These are phyloP conservation scores for Talaromyces amestolkiae DNA, from an alignment of 2,329 filamentous ascomycete species.

Conservation along the genomic window DNA sequence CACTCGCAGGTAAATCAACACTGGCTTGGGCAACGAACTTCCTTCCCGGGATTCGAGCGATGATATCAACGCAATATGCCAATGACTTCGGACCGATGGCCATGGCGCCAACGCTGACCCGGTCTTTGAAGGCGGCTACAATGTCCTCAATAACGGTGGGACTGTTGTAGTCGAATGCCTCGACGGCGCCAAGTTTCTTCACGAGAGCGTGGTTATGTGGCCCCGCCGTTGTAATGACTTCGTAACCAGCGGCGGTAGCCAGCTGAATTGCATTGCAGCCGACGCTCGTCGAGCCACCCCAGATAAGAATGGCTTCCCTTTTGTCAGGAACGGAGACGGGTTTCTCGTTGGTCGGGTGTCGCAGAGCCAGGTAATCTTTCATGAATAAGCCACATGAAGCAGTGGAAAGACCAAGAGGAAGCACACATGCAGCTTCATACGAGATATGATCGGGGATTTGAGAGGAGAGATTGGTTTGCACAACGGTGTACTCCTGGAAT, in stretches of 20 bases:
- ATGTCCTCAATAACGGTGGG: constrained; percentile 20
- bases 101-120: constrained; percentile 20
- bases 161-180: constrained; percentile 47
- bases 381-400: constrained; percentile 28
- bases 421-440: constrained; percentile 28
- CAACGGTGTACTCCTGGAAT: constrained; percentile 30
- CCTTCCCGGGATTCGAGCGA: constrained; percentile 16
- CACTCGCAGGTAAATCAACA: constrained; percentile 19
- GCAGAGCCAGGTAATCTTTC: constrained; percentile 24
- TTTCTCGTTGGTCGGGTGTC: constrained; percentile 1
- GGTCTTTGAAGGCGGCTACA: constrained; percentile 20
- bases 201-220: constrained; percentile 46
- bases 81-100: constrained; percentile 5
- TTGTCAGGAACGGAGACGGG: neutral
- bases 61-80: constrained; percentile 15
- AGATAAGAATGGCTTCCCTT: constrained; percentile 41
- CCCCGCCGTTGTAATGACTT: constrained; percentile 41
- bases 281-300: constrained; percentile 53
- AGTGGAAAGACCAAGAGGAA: constrained; percentile 29
- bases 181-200: constrained; percentile 44
- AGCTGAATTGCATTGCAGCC: constrained; percentile 48
- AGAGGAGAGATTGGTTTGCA: constrained; percentile 19
- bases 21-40: neutral
- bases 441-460: constrained; percentile 26
- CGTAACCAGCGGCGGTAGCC: constrained; percentile 40